Conservation (phyloP, 139 green algal species). For the Chlorokybus atmophyticus region DNA sequence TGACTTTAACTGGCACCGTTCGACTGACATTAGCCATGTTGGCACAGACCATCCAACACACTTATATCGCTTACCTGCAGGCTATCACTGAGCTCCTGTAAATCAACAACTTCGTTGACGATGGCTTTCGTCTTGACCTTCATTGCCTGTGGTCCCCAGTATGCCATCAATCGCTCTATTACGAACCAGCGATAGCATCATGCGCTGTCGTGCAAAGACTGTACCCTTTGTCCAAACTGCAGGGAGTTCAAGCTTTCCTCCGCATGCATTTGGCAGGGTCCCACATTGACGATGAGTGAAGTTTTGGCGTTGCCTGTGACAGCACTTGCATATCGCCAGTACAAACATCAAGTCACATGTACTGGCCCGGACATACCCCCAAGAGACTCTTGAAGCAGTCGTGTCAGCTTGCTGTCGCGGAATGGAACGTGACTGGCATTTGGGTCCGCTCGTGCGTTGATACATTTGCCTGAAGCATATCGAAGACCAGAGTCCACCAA, state of each 20-base stretch:
- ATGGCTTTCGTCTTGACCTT: conserved; percentile 50
- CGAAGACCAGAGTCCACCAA: background rate
- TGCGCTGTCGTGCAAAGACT: no score
- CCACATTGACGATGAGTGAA: conserved; percentile 14
- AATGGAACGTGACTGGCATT: conserved; percentile 21
- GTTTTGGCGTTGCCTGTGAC: conserved; percentile 21
- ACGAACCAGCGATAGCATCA: no score
- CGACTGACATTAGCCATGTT: no score
- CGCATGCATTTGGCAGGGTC: conserved; percentile 9
- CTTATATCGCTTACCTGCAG: no score
- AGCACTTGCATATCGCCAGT: conserved; percentile 13
- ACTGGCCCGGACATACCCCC: conserved; percentile 19
- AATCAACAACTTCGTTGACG: conserved; percentile 49
- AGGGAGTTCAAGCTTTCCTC: conserved; percentile 64
- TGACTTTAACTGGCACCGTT: no score
- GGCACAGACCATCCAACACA: no score
- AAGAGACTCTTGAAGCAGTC: conserved; percentile 78
- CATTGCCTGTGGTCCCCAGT: conserved; percentile 37
- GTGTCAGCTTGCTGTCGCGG: conserved; percentile 54
- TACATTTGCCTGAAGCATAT: conserved; percentile 20
- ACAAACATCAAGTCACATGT: background rate
- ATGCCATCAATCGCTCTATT: background rate
- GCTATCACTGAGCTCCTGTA: conserved; percentile 1
- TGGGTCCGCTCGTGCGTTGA: conserved; percentile 19
- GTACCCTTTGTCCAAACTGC: conserved; percentile 51